Percentiles rank a stretch among this genome's conserved stretches.
phyloP scores from a whole-genome alignment of 2,329 filamentous ascomycete species.

The Monosporascus sp. region DNA sequence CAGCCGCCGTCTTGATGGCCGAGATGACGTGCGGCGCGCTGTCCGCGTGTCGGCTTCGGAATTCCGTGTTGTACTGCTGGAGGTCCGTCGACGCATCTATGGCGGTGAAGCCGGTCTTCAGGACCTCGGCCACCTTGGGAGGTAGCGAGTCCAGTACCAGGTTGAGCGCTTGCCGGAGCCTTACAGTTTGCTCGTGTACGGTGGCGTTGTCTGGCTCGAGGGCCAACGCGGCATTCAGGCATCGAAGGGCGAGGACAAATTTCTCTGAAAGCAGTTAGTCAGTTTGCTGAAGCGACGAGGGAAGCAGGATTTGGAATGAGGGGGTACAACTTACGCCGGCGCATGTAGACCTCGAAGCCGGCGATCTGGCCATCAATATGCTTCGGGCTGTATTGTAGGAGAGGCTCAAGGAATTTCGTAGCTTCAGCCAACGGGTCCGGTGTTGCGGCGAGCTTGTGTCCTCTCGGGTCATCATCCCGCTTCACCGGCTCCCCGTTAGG shows the following conservation, averaged over 20 bases:
- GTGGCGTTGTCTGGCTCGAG: constrained; percentile 65
- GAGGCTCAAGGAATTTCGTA: constrained; percentile 75
- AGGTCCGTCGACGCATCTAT: constrained; percentile 54
- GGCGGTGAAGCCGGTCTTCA: constrained; percentile 62
- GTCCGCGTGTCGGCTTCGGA: constrained; percentile 54
- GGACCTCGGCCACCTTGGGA: constrained; percentile 59
- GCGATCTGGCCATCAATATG: constrained; percentile 76
- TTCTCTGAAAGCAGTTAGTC: constrained; percentile 54
- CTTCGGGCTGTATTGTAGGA: constrained; percentile 78
- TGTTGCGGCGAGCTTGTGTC: constrained; percentile 73
- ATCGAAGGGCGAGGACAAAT: constrained; percentile 80
- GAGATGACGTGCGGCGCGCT: constrained; percentile 60
- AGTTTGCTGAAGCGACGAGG: constrained; percentile 21
- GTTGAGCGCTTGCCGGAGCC: constrained; percentile 60
- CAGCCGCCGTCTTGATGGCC: constrained; percentile 52
- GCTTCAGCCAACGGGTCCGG: constrained; percentile 78
- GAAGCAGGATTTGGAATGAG: not conserved
- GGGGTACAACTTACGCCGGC: constrained; percentile 61
- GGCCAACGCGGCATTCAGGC: constrained; percentile 66
- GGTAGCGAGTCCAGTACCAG: constrained; percentile 54
- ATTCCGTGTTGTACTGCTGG: constrained; percentile 61
- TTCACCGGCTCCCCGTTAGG: constrained; percentile 68
- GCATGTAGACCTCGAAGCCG: constrained; percentile 85
- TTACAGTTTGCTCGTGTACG: constrained; percentile 68
- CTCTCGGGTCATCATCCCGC: constrained; percentile 83